A percentile compares a stretch with the other conserved stretches of the same genome.
phyloP scores from a whole-genome alignment of 208 protist genomes.

The Trypanosoma platydactyli region DNA sequence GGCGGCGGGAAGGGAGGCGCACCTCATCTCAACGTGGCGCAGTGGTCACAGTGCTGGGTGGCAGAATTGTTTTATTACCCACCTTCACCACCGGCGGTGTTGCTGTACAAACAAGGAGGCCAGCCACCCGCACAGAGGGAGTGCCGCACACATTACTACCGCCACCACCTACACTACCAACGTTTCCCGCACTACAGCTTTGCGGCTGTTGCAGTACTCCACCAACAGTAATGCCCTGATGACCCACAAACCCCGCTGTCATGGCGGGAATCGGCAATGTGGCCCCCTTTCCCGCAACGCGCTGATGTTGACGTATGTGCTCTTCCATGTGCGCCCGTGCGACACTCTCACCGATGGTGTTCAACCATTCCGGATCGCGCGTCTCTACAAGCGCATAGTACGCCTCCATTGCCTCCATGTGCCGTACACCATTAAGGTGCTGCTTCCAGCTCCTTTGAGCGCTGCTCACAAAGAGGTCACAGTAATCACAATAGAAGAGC shows the following conservation, averaged over 20 bases:
- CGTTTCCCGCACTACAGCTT: neutral
- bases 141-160: neutral
- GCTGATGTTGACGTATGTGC: slow-evolving; percentile 30
- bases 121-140: slow-evolving; percentile 29
- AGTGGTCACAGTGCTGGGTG: neutral
- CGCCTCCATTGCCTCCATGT: slow-evolving; percentile 63
- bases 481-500: slow-evolving; percentile 87
- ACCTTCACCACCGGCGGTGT: slow-evolving; percentile 20
- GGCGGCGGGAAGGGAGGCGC: too few species aligned
- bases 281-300: slow-evolving; percentile 30
- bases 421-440: slow-evolving; percentile 56
- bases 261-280: slow-evolving; percentile 36
- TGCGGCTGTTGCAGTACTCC: slow-evolving; percentile 19
- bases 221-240: slow-evolving; percentile 48
- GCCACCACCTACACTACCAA: neutral
- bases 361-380: slow-evolving; percentile 57
- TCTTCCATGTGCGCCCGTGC: slow-evolving; percentile 34
- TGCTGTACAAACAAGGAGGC: slow-evolving; percentile 17
- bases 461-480: slow-evolving; percentile 78
- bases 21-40: neutral
- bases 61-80: slow-evolving; percentile 3
- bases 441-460: slow-evolving; percentile 39
- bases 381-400: slow-evolving; percentile 65
- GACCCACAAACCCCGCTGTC: slow-evolving; percentile 22
- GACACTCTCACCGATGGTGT: slow-evolving; percentile 43